phyloP scores from a whole-genome alignment of 2,329 filamentous ascomycete species.

The Diaporthe sp. region DNA sequence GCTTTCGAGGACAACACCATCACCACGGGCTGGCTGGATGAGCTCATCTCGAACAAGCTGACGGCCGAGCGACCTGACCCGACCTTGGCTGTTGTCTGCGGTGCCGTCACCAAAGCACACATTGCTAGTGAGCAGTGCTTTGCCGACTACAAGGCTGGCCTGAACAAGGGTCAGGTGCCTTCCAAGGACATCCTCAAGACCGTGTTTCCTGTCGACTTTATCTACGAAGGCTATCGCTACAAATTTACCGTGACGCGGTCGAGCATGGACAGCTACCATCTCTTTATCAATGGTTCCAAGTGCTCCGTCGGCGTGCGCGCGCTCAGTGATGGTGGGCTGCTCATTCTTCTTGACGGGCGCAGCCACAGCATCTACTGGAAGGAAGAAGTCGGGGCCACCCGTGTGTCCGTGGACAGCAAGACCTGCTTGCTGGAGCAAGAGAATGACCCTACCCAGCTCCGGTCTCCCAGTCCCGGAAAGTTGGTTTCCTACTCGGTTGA shows the following conservation, averaged over 20 bases:
- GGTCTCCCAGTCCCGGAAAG: slow-evolving; percentile 95
- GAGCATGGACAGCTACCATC: slow-evolving; percentile 92
- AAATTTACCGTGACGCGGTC: slow-evolving; percentile 98
- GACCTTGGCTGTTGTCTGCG: slow-evolving; percentile 93
- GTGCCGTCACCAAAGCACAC: slow-evolving; percentile 95
- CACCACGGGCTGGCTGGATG: slow-evolving; percentile 97
- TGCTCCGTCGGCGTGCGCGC: slow-evolving; percentile 93
- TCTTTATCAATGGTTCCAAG: slow-evolving; percentile 99
- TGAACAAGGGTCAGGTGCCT: slow-evolving; percentile 98
- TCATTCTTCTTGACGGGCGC: slow-evolving; percentile 90
- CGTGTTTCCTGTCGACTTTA: slow-evolving; percentile 97
- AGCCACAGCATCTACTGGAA: slow-evolving; percentile 99
- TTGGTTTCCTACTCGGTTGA: slow-evolving; percentile 98
- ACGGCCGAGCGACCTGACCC: slow-evolving; percentile 96
- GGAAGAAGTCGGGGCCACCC: slow-evolving; percentile 95
- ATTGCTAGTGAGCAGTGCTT: slow-evolving; percentile 93
- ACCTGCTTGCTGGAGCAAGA: slow-evolving; percentile 98
- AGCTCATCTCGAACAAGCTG: slow-evolving; percentile 97
- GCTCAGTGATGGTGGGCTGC: slow-evolving; percentile 91
- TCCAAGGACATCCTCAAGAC: slow-evolving; percentile 98
- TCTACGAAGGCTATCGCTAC: slow-evolving; percentile 96
- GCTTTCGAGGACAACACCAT: slow-evolving; percentile 99
- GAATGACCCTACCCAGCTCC: slow-evolving; percentile 97
- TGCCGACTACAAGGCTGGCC: slow-evolving; percentile 85
- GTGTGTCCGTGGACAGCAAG: slow-evolving; percentile 97